Evolutionary conservation across 2,329 filamentous ascomycete species (phyloP), one percentile per base, ranked within the genome.

Genomic region (Aspergillus candidus): DNA sequence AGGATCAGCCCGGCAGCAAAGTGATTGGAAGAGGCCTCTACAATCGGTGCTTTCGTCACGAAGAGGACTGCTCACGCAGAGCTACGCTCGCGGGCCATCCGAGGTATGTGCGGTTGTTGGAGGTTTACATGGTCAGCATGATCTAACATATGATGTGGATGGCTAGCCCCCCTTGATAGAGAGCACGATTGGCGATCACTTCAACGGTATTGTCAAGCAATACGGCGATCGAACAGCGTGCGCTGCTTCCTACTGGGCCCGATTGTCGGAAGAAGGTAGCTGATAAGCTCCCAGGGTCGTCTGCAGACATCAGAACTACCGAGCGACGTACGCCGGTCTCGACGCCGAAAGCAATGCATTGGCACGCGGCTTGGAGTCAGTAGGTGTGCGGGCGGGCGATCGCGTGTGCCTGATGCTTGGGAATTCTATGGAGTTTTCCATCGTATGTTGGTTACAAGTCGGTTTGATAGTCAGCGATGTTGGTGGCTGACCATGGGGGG

Each of bases 381-480:
- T 84, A 0, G 88, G 88, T 3, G 86, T 96, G 1, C 74, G 70
- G 48, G 94, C 90, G 59, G 89, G 88, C 4, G 84, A 94, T 61
- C 78, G 88, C 29, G 86, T 97, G 10, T 90, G 87, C 11, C 81
- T 96, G 18, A 91, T 84, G 48, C 71, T 96, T 40, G 91, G 91
- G 12, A 97, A 95, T 66, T 83, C 82, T 34, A 72, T 84, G 54
- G 89, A 95, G 65, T 91, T 88, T 62, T 88, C 87, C 3, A 83
- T 84, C 39, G 76, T 93, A 66, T 58, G 72, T 27, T 30, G 17
- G 45, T 15, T 22, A 11, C 1, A 10, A 27, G 8, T 6, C 10
- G 22, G 22, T 7, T 27, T 27, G 22, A 27, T 27, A 27, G 22
- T 10, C 6, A 27, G 22, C 22, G 22, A 7, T 27, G 22, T 27